Conservation (phyloP, 257 asterid species). For the Rauvolfia tetraphylla region DNA sequence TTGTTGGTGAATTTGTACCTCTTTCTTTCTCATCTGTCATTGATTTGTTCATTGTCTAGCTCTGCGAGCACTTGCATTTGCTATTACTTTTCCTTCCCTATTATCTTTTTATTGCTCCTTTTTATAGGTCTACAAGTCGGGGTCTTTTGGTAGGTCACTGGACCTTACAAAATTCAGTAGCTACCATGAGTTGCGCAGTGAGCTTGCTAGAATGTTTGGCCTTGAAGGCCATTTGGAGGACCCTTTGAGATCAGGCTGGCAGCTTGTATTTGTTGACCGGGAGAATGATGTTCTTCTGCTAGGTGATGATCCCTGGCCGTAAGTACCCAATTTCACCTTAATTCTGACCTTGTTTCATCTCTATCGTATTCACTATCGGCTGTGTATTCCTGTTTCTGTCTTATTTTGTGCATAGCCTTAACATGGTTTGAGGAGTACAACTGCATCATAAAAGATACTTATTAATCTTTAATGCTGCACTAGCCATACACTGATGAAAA, state of each 20-base stretch:
- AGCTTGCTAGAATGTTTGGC: conserved; percentile 73
- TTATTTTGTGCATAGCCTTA: background rate
- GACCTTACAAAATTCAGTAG: conserved; percentile 74
- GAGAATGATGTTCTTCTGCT: conserved; percentile 87
- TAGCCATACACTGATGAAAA: background rate
- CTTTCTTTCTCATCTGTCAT: background rate
- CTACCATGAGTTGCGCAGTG: conserved; percentile 73
- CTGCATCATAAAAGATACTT: no score
- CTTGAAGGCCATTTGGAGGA: conserved; percentile 80
- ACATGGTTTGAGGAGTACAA: background rate
- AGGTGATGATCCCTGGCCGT: conserved; percentile 90
- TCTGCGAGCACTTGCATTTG: background rate
- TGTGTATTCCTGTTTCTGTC: background rate
- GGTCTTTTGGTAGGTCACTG: conserved; percentile 73
- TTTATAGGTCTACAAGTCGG: conserved; percentile 61
- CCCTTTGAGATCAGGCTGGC: conserved; percentile 99
- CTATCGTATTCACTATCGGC: background rate
- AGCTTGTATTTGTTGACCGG: conserved; percentile 95
- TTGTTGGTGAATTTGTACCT: background rate
- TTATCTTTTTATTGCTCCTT: background rate
- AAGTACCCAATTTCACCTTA: conserved; percentile 21
- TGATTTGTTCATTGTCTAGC: background rate
- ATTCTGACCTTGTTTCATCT: background rate
- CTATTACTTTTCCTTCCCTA: background rate
- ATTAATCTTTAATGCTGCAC: background rate